Percentiles rank a stretch among this genome's conserved stretches.
phyloP scores from a whole-genome alignment of 23 red algal genomes.

The Gracilaria vermiculophylla region DNA sequence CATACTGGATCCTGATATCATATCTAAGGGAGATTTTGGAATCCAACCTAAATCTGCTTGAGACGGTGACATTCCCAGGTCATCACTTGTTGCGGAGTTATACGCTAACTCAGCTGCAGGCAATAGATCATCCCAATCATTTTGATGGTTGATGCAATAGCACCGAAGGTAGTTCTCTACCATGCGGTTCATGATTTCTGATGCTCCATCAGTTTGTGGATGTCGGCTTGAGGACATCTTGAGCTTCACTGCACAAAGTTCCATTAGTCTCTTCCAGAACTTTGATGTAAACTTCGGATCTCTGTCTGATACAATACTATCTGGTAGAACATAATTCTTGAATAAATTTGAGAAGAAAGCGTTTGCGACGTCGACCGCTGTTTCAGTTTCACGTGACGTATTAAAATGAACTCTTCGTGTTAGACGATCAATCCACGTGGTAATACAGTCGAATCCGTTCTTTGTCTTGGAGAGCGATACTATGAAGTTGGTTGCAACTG shows the following conservation, averaged over 20 bases:
- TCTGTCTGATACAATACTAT: not conserved
- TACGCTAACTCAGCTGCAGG: constrained; percentile 25
- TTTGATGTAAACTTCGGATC: constrained; percentile 37
- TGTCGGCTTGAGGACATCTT: constrained; percentile 1
- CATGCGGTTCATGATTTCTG: constrained; percentile 16
- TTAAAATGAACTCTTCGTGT: constrained; percentile 22
- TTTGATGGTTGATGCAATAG: not conserved
- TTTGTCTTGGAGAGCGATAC: not conserved
- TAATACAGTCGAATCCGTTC: constrained; percentile 5
- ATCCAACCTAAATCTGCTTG: constrained; percentile 20
- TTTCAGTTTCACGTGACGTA: not conserved
- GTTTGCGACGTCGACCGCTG: not conserved
- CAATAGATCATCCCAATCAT: constrained; percentile 24
- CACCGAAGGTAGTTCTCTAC: not conserved
- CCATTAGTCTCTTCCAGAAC: not conserved
- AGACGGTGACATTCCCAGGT: constrained; percentile 15
- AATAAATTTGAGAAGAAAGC: constrained; percentile 19
- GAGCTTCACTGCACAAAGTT: not conserved
- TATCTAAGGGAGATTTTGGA: not conserved
- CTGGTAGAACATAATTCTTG: constrained; percentile 1
- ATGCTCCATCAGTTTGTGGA: constrained; percentile 34
- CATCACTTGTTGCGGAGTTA: constrained; percentile 5
- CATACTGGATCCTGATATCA: too few species aligned
- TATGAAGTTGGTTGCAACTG: constrained; percentile 14
- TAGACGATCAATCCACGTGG: constrained; percentile 6